phyloP scores from a whole-genome alignment of 2,329 filamentous ascomycete genomes.

The Beauveria australis region DNA sequence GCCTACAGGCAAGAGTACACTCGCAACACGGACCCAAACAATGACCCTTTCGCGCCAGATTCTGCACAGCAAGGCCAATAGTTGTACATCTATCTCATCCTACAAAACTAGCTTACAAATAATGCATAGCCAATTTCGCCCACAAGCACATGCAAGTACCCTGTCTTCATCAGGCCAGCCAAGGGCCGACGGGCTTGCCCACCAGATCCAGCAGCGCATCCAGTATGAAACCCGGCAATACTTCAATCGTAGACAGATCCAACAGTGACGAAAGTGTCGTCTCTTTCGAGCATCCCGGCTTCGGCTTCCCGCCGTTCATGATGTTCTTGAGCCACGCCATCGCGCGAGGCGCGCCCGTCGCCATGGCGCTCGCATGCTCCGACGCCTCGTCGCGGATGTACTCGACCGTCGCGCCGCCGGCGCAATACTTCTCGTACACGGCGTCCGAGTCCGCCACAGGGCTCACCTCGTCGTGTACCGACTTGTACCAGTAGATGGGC shows the following conservation, averaged over 20 bases:
- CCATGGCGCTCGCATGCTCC: constrained; percentile 22
- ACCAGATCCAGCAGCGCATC: constrained; percentile 5
- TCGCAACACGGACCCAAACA: constrained; percentile 38
- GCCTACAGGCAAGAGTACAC: constrained; percentile 50
- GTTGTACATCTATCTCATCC: not conserved
- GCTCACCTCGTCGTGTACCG: constrained; percentile 36
- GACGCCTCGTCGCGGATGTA: constrained; percentile 36
- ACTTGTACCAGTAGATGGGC: constrained; percentile 41
- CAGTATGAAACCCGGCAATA: not conserved
- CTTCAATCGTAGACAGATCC: not conserved
- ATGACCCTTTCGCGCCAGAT: constrained; percentile 44
- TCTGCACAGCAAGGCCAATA: not conserved
- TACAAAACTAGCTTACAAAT: no score
- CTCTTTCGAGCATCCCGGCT: not conserved
- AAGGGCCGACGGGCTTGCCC: not conserved
- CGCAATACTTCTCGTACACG: constrained; percentile 34
- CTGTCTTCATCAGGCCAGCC: not conserved
- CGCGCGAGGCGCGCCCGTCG: constrained; percentile 12
- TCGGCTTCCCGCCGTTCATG: constrained; percentile 8
- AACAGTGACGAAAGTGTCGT: not conserved
- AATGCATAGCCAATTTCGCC: not conserved
- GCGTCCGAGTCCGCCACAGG: constrained; percentile 34
- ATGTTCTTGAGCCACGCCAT: constrained; percentile 13
- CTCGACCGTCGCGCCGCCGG: constrained; percentile 28
- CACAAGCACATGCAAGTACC: not conserved